Evolutionary conservation across 164 flowering plant genomes (phyloP), one percentile per base, ranked within the genome.

Genomic region (Piper longum): DNA sequence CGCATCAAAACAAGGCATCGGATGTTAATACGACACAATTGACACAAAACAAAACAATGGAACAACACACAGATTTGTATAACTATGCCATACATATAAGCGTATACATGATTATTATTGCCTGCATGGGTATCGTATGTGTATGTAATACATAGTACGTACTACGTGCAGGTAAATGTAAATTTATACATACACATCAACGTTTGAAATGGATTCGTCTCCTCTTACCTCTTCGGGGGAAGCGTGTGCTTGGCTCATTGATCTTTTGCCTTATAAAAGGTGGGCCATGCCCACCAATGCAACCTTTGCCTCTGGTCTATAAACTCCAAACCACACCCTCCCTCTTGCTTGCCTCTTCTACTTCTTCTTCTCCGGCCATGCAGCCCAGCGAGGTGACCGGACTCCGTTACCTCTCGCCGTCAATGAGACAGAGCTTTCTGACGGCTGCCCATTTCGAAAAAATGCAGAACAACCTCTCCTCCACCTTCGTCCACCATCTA

Each of bases 321-420:
- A 79, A 82, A 62, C n/a, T 72, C 72, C 72, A 52, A 67, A 59
- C 70, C 66, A 75, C 56, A 57, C 58, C 73, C 43, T 14, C 66
- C 62, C 62, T 64, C 62, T 26, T 26, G 36, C 36, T 26, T 26
- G 36, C 36, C 36, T 26, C 71, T 70, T 57, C 59, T 43, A 69
- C 16, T 4, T 59, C 65, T 14, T 8, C 63, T 39, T 62, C 1
- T 61, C 17, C 6, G 39, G 60, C 59, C 71, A 71, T 73, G 74
- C 70, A 73, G 58, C 66, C 74, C 65, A 77, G 80, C 42, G 84
- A 78, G 61, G 56, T 76, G 67, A 61, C 76, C 52, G 78, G 74
- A 41, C 64, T 76, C 64, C 69, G 72, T 69, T 77, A 71, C 65
- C 65, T 75, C 4, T 45, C 77, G 44, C 69, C 80, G 12, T 26